Evolutionary conservation across 2,329 filamentous ascomycete species (phyloP), one percentile per base, ranked within the genome.

Genomic region (Diaporthe longicolla): DNA sequence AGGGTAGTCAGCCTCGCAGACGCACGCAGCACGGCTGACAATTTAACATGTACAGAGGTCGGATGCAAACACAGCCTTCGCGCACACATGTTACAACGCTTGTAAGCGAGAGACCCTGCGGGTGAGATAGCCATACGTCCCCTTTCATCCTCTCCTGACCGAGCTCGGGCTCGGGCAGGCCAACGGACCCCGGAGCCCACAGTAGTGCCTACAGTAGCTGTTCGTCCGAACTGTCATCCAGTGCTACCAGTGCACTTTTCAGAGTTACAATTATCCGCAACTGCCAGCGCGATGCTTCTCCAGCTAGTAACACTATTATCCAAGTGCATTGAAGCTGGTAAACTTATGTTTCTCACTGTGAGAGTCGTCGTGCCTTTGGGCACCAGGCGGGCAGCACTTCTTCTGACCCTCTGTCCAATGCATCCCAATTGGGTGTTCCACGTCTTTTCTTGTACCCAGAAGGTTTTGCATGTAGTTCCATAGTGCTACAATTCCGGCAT

Each of bases 401-500:
- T 68, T 26, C 17, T 48, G 9, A 40, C 37, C 9, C 13, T 68
- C 63, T 68, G 48, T 17, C 26, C 21, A 52, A 29, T 48, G 21
- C 45, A n/a, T 6, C 45, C 29, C 29, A 15, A 26, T 13, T 3
- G 21, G n/a, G 21, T n/a, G 8, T 66, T 10, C 10, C 3, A 35
- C 5, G n/a, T 54, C n/a, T 26, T 19, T 21, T 26, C 37, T n/a
- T 26, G 13, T n/a, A 26, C 24, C 45, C 19, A 24, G 35, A 40
- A 11, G 24, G 5, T n/a, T 37, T 57, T 35, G 13, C 37, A 11
- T 40, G 52, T 26, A 48, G 11, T 68, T 19, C 61, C 48, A 58
- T 37, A 40, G 40, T 70, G 65, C 19, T 26, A 75, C 74, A 65
- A 54, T 55, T 32, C 61, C 58, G 73, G 61, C 26, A 35, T 50